Evolutionary conservation across 2,329 filamentous ascomycete genomes (phyloP), one percentile per base, ranked within the genome.

Genomic region (Lachnellula suecica): DNA sequence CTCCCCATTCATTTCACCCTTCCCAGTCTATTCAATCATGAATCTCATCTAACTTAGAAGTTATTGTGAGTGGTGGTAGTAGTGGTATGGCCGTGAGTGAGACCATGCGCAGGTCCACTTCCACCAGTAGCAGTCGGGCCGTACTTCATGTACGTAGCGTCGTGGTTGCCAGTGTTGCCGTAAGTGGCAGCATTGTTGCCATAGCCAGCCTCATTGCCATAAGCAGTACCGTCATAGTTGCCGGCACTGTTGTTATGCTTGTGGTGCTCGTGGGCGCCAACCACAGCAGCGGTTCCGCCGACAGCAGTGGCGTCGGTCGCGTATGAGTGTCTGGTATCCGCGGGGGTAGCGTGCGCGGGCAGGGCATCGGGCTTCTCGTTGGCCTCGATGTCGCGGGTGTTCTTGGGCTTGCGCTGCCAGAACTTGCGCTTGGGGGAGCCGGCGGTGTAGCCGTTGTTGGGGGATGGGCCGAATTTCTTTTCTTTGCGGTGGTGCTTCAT

Each of bases 401-500:
- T 41, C 27, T 58, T 63, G 9, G 53, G 47, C 47, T 63, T 59
- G 44, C 64, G 60, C 41, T 63, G 62, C 63, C 64, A 67, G 59
- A 67, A 67, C 34, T 59, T 63, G 66, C 74, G 49, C 59, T 64
- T 53, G 67, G 75, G 11, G 69, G 74, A 77, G 47, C 83, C 84
- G 37, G 74, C 75, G 25, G 86, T 89, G 74, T 91, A 91, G 70
- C 82, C 76, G 73, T 87, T 88, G 58, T 73, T 69, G 20, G 85
- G 84, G 44, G 77, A 75, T 31, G 84, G 86, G 13, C 87, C 86
- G 67, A 81, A 88, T 48, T 82, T 82, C 75, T 88, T 89, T 72
- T 89, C 85, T 63, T 84, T 85, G 72, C 84, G 83, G 75, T 88
- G 87, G 70, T 89, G 78, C 54, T 85, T 83, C 62, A 81, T 81